Base-by-base conservation (phyloP, 2,329 filamentous ascomycete genomes). In the Neopestalotiopsis sp. region DNA sequence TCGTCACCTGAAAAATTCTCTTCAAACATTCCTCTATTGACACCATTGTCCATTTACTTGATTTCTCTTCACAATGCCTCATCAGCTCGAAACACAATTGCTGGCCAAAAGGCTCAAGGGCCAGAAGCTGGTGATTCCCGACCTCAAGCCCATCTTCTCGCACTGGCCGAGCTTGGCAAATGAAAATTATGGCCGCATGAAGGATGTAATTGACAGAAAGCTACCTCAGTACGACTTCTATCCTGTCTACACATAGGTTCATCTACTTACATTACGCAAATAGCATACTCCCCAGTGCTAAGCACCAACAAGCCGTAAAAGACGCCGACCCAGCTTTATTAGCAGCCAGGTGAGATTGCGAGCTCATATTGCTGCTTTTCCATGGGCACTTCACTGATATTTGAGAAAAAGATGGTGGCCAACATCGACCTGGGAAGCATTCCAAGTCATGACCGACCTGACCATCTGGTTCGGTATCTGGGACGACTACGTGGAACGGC, bases 391-490 rank as follows among this genome's bases (percentile, higher is more conserved):
- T 4, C 4, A n/a, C 6, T 14, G 13, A 32, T 32, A 53, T 4
- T 61, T 4, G 1, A 1, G 5, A 30, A 28, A 53, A 38, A 77
- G 74, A 66, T 77, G 74, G 74, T 77, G 74, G 73, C 75, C 75
- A 10, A 73, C 68, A 1, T 34, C 71, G 38, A 66, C 73, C 0
- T 67, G 40, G 58, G 65, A 72, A 30, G 65, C 69, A 24, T 77
- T 74, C 57, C 67, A 61, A 9, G 67, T 73, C 64, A 67, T 77
- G 64, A 70, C 71, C 17, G 73, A 76, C 58, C 38, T 74, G 9
- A 70, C 76, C 32, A 73, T 75, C 42, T 77, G 75, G 74, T 75
- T 77, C 45, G 70, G 70, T 10, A 49, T 76, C 40, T 77, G 74
- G 73, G 75, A 77, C 32, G 75, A 77, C 59, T 66, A 70, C 57